These are phyloP conservation scores for Diaporthe citri DNA, from an alignment of 2,329 filamentous ascomycete genomes.

Conservation along the genomic window DNA sequence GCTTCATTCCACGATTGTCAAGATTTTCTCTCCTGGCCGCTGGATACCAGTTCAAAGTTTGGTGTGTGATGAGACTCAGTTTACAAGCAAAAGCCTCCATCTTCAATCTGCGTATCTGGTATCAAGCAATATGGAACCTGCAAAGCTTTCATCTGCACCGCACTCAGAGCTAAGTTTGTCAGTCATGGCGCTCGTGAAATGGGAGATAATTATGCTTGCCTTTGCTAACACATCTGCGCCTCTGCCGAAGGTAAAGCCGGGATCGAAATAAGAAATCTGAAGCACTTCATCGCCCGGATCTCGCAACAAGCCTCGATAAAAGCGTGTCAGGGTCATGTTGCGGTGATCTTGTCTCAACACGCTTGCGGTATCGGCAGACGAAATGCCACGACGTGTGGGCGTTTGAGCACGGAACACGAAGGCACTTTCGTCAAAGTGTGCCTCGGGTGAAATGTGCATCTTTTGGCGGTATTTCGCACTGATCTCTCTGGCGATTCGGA, in stretches of 20 bases:
- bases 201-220: background rate
- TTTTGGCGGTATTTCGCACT: background rate
- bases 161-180: background rate
- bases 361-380: background rate
- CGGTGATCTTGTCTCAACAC: background rate
- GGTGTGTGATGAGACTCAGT: background rate
- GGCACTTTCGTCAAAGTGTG: background rate
- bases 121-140: background rate
- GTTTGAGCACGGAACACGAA: background rate
- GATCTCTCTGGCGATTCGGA: background rate
- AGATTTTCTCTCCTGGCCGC: background rate
- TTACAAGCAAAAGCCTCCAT: background rate
- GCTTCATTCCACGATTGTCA: background rate
- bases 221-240: background rate
- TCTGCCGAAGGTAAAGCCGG: background rate
- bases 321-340: background rate
- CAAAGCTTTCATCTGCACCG: background rate
- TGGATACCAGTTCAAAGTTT: background rate
- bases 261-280: background rate
- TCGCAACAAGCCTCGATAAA: background rate
- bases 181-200: background rate
- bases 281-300: conserved; percentile 1
- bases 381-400: background rate
- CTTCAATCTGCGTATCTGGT: background rate
- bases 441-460: background rate